Evolutionary conservation across 331 rosid species (phyloP).

Genomic region (Malus hybrid): DNA sequence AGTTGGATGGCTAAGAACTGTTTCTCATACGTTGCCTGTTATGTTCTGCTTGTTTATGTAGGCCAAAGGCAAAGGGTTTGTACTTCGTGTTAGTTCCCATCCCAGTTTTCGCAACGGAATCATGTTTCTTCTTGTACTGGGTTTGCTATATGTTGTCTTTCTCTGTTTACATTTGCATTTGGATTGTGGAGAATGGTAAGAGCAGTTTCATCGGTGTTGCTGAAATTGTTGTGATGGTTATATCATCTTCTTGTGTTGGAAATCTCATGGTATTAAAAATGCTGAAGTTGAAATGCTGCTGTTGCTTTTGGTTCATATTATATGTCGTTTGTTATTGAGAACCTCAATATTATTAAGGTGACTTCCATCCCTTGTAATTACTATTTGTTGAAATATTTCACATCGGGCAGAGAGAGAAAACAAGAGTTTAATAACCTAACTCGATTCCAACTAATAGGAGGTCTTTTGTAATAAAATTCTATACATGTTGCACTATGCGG

Average conservation of each 20-base stretch:
- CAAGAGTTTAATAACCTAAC: too few relatives aligned
- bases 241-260: not conserved
- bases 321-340: not conserved
- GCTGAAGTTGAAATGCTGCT: not conserved
- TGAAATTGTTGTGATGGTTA: not conserved
- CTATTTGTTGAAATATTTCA: too few relatives aligned
- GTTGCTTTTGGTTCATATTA: too few relatives aligned
- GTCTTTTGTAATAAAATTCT: too few relatives aligned
- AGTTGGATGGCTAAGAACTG: not conserved
- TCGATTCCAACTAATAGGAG: too few relatives aligned
- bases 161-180: not conserved
- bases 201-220: not conserved
- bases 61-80: not conserved
- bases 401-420: too few relatives aligned
- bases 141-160: not conserved
- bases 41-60: not conserved
- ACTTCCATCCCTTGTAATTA: not conserved
- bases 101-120: too few relatives aligned
- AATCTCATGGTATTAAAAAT: not conserved
- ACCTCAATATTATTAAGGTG: conserved; percentile 5
- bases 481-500: too few relatives aligned
- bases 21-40: not conserved
- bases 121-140: not conserved
- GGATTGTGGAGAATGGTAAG: not conserved
- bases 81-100: not conserved